These are phyloP conservation scores for Ascochyta koolunga DNA, from an alignment of 2,329 filamentous ascomycete genomes.

Conservation along the genomic window DNA sequence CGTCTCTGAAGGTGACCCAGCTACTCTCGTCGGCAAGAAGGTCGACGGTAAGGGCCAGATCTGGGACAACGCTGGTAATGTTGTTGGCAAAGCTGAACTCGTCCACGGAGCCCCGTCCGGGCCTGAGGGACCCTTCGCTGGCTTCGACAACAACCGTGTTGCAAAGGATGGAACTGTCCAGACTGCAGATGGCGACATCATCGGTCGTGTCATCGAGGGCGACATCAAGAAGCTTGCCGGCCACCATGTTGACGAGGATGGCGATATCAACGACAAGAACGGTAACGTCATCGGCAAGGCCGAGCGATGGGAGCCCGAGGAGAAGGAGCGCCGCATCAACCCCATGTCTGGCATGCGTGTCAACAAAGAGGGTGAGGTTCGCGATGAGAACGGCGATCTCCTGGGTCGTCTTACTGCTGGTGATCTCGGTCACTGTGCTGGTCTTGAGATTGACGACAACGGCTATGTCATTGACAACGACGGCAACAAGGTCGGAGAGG, in stretches of 20 bases:
- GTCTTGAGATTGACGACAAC: slow-evolving; percentile 60
- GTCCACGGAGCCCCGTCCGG: slow-evolving; percentile 57
- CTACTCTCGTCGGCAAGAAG: slow-evolving; percentile 64
- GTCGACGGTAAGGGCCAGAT: slow-evolving; percentile 68
- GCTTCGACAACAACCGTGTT: slow-evolving; percentile 63
- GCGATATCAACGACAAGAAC: slow-evolving; percentile 61
- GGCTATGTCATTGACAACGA: slow-evolving; percentile 60
- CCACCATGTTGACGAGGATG: slow-evolving; percentile 59
- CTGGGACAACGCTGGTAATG: slow-evolving; percentile 67
- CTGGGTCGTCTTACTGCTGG: slow-evolving; percentile 58
- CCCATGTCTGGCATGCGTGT: slow-evolving; percentile 64
- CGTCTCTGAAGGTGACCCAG: slow-evolving; percentile 62
- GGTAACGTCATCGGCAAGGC: slow-evolving; percentile 60
- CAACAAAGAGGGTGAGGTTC: slow-evolving; percentile 61
- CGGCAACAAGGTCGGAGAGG: slow-evolving; percentile 68
- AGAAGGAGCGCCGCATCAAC: slow-evolving; percentile 62
- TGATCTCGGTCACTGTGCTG: slow-evolving; percentile 58
- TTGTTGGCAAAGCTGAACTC: slow-evolving; percentile 65
- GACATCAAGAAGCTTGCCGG: slow-evolving; percentile 59
- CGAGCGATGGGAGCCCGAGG: slow-evolving; percentile 60
- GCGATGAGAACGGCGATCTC: slow-evolving; percentile 58
- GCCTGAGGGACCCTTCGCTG: slow-evolving; percentile 64
- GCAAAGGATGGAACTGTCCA: slow-evolving; percentile 64
- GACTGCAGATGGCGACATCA: slow-evolving; percentile 53
- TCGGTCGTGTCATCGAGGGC: slow-evolving; percentile 58